Evolutionary conservation across 2,329 filamentous ascomycete species (phyloP).

Genomic region (Curvularia lunata): DNA sequence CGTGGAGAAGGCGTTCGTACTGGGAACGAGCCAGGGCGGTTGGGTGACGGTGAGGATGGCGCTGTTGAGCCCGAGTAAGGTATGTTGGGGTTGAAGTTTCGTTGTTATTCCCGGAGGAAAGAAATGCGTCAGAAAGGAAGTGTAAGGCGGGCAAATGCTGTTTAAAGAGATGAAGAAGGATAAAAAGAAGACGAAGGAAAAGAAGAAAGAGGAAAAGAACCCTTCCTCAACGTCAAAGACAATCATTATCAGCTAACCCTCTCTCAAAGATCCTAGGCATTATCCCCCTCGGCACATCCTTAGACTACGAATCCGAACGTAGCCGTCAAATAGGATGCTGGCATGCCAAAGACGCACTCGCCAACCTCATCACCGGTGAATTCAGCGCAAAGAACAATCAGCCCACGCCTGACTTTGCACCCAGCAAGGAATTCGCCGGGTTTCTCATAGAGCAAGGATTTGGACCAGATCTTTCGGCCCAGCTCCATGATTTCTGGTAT

Average conservation of each 20-base stretch:
- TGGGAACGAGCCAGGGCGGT: slow-evolving; percentile 62
- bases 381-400: slow-evolving; percentile 47
- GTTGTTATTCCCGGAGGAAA: neutral
- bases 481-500: slow-evolving; percentile 53
- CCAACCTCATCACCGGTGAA: slow-evolving; percentile 43
- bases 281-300: slow-evolving; percentile 59
- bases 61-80: slow-evolving; percentile 57
- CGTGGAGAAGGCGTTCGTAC: slow-evolving; percentile 54
- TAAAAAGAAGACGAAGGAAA: neutral
- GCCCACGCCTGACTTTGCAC: slow-evolving; percentile 53
- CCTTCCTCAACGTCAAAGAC: neutral
- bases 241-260: neutral
- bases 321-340: slow-evolving; percentile 57
- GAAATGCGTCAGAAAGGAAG: too few species aligned
- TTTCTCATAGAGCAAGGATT: slow-evolving; percentile 58
- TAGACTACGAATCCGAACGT: slow-evolving; percentile 57
- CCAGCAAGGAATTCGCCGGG: slow-evolving; percentile 52
- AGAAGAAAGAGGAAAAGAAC: neutral
- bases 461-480: slow-evolving; percentile 49
- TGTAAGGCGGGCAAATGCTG: neutral
- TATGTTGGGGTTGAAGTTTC: neutral
- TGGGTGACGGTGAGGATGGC: slow-evolving; percentile 62
- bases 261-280: slow-evolving; percentile 57
- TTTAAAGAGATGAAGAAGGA: neutral
- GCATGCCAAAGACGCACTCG: slow-evolving; percentile 50